Evolutionary conservation across 1,284 basidiomycete genomes (phyloP), one percentile per base, ranked within the genome.

Genomic region (Laetiporus sulphureus): DNA sequence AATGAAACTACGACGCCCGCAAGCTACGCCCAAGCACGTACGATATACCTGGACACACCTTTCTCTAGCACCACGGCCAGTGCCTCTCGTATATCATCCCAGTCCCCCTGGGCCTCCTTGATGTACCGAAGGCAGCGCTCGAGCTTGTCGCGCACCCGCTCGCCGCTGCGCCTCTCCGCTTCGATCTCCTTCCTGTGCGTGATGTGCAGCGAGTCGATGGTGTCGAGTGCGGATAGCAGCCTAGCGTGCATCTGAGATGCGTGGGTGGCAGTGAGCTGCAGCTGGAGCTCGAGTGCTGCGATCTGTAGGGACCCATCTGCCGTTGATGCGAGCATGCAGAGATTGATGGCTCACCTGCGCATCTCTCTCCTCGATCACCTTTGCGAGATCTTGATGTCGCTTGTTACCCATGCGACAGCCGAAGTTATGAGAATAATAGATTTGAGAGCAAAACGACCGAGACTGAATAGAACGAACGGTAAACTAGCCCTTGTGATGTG

Each of bases 31-130:
- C 33, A 27, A 40, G 23, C 23, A 29, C 22, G 15, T 5, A n/a
- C 16, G 10, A 7, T 3, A 20, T 4, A 35, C 30, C 20, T 31
- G 25, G 15, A 49, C 69, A 36, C 51, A 81, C 81, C 75, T 75
- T 76, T 78, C 52, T 75, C 65, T 15, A 79, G 67, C 32, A 82
- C 58, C 45, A 69, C 60, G 32, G 69, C 51, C 1, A 82, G 73
- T 5, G 67, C 75, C 36, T 75, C 75, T 46, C 68, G 64, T 52
- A 77, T 55, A 40, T 77, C 73, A 49, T 79, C 74, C 45, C 63
- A 64, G 52, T 81, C 75, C 3, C 53, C 54, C 54, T 79, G 73
- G 4, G 66, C 57, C 6, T 47, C 55, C 36, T 55, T 64, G 8
- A 68, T 60, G 11, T 60, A 48, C 3, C 54, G 50, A 19, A 53